These are phyloP conservation scores for Neurospora sublineolata DNA, from an alignment of 495 filamentous ascomycete species.

Conservation along the genomic window DNA sequence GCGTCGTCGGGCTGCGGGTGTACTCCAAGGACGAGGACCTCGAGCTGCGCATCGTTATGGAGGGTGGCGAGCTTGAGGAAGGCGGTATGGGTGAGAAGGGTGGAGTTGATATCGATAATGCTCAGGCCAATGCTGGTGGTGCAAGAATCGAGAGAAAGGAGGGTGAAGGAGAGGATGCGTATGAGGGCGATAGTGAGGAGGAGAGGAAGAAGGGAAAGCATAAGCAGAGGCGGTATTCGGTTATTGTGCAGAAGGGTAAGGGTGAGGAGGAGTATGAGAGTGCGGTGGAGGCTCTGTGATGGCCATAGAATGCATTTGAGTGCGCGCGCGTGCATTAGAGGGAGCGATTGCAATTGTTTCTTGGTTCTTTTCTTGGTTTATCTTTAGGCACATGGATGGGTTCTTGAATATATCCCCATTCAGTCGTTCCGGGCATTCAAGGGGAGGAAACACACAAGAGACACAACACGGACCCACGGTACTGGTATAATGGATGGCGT, in stretches of 20 bases:
- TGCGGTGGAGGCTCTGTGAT: conserved; percentile 6
- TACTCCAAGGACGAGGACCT: conserved; percentile 39
- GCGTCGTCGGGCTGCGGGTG: conserved; percentile 37
- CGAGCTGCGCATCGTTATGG: conserved; percentile 36
- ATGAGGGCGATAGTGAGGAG: conserved; percentile 25
- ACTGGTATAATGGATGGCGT: background rate
- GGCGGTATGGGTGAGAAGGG: conserved; percentile 42
- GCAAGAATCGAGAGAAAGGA: conserved; percentile 18
- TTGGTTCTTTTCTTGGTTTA: background rate
- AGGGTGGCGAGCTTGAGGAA: conserved; percentile 36
- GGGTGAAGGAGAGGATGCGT: conserved; percentile 20
- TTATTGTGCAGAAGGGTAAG: conserved; percentile 26
- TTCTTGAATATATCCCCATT: background rate
- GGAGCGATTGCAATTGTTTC: background rate
- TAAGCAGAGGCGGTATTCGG: conserved; percentile 13
- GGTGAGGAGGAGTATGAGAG: conserved; percentile 28
- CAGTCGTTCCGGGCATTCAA: background rate
- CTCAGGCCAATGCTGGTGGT: conserved; percentile 39
- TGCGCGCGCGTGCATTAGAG: background rate
- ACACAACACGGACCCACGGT: background rate
- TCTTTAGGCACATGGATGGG: background rate
- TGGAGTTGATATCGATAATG: conserved; percentile 36
- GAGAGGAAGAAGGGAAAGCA: conserved; percentile 16
- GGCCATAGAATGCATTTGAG: background rate
- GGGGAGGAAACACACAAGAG: background rate